phyloP scores from a whole-genome alignment of 2,329 filamentous ascomycete species.

The Penicillium decumbens region DNA sequence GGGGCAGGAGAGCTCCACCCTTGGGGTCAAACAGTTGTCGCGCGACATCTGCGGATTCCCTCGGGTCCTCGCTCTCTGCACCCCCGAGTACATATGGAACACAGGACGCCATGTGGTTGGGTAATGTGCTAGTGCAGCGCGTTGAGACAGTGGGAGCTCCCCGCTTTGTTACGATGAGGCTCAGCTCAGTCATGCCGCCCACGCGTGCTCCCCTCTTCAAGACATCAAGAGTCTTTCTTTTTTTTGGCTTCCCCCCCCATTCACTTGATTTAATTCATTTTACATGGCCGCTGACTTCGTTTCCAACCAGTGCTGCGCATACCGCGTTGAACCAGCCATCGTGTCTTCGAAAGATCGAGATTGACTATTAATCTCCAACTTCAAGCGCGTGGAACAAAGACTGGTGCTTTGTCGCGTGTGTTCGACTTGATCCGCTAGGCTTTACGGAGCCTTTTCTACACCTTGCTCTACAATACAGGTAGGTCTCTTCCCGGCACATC shows the following conservation, averaged over 20 bases:
- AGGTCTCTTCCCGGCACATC: background rate
- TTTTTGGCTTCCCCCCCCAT: background rate
- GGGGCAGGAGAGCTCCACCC: background rate
- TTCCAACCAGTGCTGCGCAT: slow-evolving; percentile 12
- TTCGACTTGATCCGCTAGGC: background rate
- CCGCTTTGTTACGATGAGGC: slow-evolving; percentile 12
- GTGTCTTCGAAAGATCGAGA: slow-evolving; percentile 8
- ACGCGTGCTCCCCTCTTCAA: slow-evolving; percentile 9
- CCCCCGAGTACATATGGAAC: background rate
- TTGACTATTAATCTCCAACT: slow-evolving; percentile 1
- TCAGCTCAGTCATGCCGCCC: slow-evolving; percentile 17
- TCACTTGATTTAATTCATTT: background rate
- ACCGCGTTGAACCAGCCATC: slow-evolving; percentile 7
- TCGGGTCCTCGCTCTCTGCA: background rate
- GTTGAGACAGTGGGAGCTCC: slow-evolving; percentile 1
- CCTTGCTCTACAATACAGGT: background rate
- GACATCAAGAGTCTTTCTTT: slow-evolving; percentile 1
- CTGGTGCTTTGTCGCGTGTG: slow-evolving; percentile 16
- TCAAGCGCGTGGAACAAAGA: slow-evolving; percentile 16
- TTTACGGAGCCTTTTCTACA: slow-evolving; percentile 3
- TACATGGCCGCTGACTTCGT: background rate
- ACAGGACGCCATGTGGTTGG: background rate
- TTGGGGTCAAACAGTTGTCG: background rate
- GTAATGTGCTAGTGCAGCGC: background rate
- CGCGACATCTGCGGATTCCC: background rate